Percentiles rank a stretch among this genome's conserved stretches.
These are phyloP conservation scores for Isatis lusitanica DNA, from an alignment of 441 rosid genomes.

Conservation along the genomic window DNA sequence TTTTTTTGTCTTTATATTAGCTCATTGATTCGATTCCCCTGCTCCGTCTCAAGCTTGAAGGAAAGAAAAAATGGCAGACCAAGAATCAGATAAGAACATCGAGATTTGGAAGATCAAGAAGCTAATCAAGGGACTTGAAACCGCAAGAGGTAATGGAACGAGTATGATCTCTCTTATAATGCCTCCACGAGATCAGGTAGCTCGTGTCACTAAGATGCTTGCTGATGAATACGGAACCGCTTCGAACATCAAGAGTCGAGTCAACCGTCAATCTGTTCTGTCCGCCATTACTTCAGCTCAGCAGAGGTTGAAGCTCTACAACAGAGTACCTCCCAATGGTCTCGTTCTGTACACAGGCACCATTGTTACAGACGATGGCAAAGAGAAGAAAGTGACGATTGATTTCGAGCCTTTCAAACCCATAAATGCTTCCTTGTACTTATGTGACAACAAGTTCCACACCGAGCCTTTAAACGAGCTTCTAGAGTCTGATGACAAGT, in stretches of 20 bases:
- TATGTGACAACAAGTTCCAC: conserved; percentile 84
- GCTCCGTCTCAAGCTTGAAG: conserved; percentile 16
- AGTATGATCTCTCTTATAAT: conserved; percentile 93
- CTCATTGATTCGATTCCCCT: neutral
- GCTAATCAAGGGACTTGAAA: conserved; percentile 75
- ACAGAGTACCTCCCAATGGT: conserved; percentile 79
- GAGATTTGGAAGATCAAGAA: conserved; percentile 91
- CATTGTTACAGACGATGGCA: conserved; percentile 84
- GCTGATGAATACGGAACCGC: conserved; percentile 92
- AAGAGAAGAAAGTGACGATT: conserved; percentile 86
- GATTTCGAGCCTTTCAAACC: conserved; percentile 93
- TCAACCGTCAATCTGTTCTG: conserved; percentile 83
- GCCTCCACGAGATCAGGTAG: conserved; percentile 81
- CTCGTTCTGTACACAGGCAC: conserved; percentile 90
- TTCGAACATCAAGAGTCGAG: conserved; percentile 88
- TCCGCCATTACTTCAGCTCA: conserved; percentile 91
- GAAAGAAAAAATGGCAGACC: conserved; percentile 56
- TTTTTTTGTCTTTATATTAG: neutral
- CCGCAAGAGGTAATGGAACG: conserved; percentile 82
- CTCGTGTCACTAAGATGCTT: conserved; percentile 88
- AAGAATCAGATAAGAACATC: conserved; percentile 78
- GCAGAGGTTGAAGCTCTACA: conserved; percentile 87
- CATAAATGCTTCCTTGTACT: conserved; percentile 74
- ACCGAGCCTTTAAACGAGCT: conserved; percentile 84
- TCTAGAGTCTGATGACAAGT: conserved; percentile 52